Evolutionary conservation across 495 filamentous ascomycete genomes (phyloP), one percentile per base, ranked within the genome.

Genomic region (Aspergillus egyptiacus): DNA sequence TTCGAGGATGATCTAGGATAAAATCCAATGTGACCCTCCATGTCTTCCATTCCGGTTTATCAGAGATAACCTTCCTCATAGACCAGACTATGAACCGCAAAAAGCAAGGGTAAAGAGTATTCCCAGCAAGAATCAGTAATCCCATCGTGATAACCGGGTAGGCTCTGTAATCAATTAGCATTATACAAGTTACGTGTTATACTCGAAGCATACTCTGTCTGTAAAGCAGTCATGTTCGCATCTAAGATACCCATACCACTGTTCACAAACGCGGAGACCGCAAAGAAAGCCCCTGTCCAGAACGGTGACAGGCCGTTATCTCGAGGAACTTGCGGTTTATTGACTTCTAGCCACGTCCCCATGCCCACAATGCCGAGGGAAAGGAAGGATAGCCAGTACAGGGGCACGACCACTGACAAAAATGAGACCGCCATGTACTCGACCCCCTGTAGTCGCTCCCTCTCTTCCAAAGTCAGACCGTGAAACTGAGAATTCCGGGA

Each of bases 171-270:
- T 9, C 6, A 13, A 47, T 63, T 15, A 65, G 57, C 34, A 15
- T 33, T n/a, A 1, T 10, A 15, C 20, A 15, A 19, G 1, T 42
- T 37, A n/a, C 6, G 15, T 1, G 10, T 17, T 17, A 11, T 14
- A 45, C 8, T 0, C 2, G 15, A 2, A 23, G 22, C 56, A 17
- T 57, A 70, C 67, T 57, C 61, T 20, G 66, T 62, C 32, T 74
- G 69, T 15, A 74, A 55, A 19, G 68, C 68, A 38, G 61, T 76
- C 83, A 94, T 89, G 54, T 94, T 94, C 15, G 77, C 71, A 63
- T 94, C 89, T 33, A 95, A 64, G 25, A 95, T 77, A 15, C 80
- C 81, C 89, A 96, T 91, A 17, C 89, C 89, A 17, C 78, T 84
- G 59, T 94, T 96, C 55, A 86, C 90, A 64, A 96, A 96, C 2